These are phyloP conservation scores for Hanseniaspora valbyensis DNA, from an alignment of 805 yeast species.

Conservation along the genomic window DNA sequence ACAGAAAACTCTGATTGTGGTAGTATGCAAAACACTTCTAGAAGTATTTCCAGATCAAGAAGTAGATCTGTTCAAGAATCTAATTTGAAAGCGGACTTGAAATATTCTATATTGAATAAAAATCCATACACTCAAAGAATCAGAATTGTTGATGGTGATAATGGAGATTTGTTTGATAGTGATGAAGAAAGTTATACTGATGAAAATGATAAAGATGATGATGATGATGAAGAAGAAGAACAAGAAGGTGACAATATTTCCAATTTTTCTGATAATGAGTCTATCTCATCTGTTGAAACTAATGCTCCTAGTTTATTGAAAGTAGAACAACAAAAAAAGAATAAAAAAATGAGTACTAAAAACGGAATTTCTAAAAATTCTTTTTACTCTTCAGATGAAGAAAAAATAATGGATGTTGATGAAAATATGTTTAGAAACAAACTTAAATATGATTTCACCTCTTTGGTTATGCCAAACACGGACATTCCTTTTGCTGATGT, in stretches of 20 bases:
- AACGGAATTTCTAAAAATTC: not conserved
- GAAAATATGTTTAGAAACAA: slow-evolving; percentile 5
- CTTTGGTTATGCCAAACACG: slow-evolving; percentile 9
- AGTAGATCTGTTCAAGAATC: slow-evolving; percentile 13
- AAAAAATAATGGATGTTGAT: slow-evolving; percentile 11
- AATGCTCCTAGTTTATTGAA: not conserved
- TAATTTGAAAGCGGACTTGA: slow-evolving; percentile 5
- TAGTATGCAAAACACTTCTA: not conserved
- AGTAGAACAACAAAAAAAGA: not conserved
- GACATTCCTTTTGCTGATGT: slow-evolving; percentile 3
- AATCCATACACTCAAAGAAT: slow-evolving; percentile 12
- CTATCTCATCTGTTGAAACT: not conserved
- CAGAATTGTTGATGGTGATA: not conserved
- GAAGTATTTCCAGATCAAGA: slow-evolving; percentile 1
- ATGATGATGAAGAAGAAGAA: not conserved
- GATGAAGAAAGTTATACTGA: not conserved
- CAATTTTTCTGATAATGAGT: not conserved
- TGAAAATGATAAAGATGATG: not conserved
- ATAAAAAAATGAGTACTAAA: not conserved
- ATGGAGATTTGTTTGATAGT: not conserved
- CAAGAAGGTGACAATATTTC: not conserved
- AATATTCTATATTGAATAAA: slow-evolving; percentile 6
- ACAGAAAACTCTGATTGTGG: slow-evolving; percentile 7
- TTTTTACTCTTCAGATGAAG: slow-evolving; percentile 8
- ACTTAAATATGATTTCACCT: slow-evolving; percentile 7